Percentiles rank a stretch among this genome's conserved stretches.
Conservation (phyloP, 371 early-diverging fungal species). For the Mucor irregularis region DNA sequence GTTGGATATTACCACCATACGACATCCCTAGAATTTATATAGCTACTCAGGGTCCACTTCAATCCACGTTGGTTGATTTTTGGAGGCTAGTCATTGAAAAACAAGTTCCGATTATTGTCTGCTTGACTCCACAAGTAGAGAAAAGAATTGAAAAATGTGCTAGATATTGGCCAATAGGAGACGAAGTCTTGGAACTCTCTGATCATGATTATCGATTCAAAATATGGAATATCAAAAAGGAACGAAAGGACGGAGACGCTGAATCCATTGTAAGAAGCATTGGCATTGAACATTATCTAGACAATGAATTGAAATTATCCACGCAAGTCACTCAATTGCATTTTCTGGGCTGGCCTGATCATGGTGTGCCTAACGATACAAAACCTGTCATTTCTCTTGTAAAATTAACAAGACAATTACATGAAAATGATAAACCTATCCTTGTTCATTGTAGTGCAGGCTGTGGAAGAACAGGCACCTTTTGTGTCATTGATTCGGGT, state of each 20-base stretch:
- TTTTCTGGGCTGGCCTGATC: conserved; percentile 90
- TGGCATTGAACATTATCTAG: conserved; percentile 8
- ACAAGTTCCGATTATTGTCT: conserved; percentile 72
- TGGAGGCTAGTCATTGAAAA: conserved; percentile 92
- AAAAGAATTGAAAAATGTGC: conserved; percentile 69
- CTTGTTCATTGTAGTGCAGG: conserved; percentile 94
- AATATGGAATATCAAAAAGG: conserved; percentile 7
- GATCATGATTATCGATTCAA: conserved; percentile 2
- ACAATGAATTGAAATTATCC: conserved; percentile 16
- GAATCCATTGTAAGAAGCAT: conserved; percentile 15
- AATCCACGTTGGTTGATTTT: conserved; percentile 78
- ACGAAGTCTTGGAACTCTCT: conserved; percentile 12
- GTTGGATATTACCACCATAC: conserved; percentile 53
- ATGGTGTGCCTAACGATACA: conserved; percentile 67
- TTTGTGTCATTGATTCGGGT: conserved; percentile 64
- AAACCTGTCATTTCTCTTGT: conserved; percentile 46
- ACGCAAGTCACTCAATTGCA: conserved; percentile 80
- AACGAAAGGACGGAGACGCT: conserved; percentile 4
- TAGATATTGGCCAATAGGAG: conserved; percentile 72
- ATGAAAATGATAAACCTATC: conserved; percentile 40
- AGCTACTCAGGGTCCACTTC: conserved; percentile 90
- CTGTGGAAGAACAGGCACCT: conserved; percentile 92
- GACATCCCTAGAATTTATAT: conserved; percentile 62
- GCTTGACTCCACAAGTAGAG: conserved; percentile 82
- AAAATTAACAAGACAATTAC: conserved; percentile 32